Evolutionary conservation across 2,329 filamentous ascomycete genomes (phyloP).

Genomic region (Pseudocercospora eumusae): DNA sequence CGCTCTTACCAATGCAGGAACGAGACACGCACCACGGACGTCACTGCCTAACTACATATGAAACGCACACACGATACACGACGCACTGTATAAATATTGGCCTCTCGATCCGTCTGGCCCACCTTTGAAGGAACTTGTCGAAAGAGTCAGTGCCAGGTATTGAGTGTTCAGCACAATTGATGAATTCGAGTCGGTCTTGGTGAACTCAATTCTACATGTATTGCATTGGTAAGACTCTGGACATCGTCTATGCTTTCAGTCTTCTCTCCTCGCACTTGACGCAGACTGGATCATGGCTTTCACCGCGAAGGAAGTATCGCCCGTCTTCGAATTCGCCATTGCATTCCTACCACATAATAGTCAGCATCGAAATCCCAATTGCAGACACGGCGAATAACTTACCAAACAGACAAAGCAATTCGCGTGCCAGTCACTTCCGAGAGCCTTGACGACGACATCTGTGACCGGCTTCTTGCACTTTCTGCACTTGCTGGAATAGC

Average conservation of each 20-base stretch:
- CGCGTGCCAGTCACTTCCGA: constrained; percentile 92
- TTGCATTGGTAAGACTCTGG: neutral
- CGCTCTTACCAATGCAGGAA: neutral
- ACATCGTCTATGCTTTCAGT: constrained; percentile 52
- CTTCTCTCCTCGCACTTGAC: constrained; percentile 63
- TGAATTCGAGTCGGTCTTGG: neutral
- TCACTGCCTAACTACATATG: neutral
- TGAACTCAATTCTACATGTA: neutral
- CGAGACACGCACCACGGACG: neutral
- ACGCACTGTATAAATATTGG: too few species aligned
- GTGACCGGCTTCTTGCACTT: constrained; percentile 83
- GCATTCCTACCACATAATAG: constrained; percentile 58
- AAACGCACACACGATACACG: neutral
- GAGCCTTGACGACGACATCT: constrained; percentile 83
- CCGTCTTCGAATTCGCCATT: constrained; percentile 62
- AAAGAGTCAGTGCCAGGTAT: too few species aligned
- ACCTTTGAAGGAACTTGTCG: too few species aligned
- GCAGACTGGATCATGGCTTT: constrained; percentile 61
- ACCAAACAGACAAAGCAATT: constrained; percentile 80
- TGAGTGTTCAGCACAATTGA: neutral
- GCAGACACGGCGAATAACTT: constrained; percentile 29
- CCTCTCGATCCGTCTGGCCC: too few species aligned
- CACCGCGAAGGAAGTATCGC: constrained; percentile 62
- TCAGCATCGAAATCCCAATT: constrained; percentile 10
- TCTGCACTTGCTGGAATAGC: constrained; percentile 85